phyloP scores from a whole-genome alignment of 2,329 filamentous ascomycete genomes.

The Fusarium paranaense region DNA sequence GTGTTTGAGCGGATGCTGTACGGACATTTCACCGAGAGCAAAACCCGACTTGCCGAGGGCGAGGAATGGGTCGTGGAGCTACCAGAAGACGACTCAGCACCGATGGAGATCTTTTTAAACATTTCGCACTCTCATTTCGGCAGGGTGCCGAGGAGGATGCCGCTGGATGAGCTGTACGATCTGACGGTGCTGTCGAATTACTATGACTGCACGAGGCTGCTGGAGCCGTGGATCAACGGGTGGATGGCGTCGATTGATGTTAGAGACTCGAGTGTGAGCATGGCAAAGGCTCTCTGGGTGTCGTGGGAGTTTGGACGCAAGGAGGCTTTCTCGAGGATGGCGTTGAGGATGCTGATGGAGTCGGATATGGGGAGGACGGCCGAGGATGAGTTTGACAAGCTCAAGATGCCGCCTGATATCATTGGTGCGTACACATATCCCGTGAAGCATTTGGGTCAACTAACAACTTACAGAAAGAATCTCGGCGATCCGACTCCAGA shows the following conservation, averaged over 20 bases:
- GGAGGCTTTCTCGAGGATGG: slow-evolving; percentile 36
- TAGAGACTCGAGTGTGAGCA: slow-evolving; percentile 20
- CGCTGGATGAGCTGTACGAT: slow-evolving; percentile 38
- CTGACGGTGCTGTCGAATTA: neutral
- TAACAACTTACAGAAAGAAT: slow-evolving; percentile 21
- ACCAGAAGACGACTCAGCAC: neutral
- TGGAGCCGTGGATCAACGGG: neutral
- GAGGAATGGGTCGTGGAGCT: slow-evolving; percentile 29
- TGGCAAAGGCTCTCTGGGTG: slow-evolving; percentile 46
- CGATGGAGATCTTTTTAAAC: slow-evolving; percentile 44
- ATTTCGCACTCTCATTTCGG: slow-evolving; percentile 47
- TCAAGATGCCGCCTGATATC: slow-evolving; percentile 23
- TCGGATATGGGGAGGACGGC: slow-evolving; percentile 12
- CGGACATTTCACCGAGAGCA: slow-evolving; percentile 43
- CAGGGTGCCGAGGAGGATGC: slow-evolving; percentile 37
- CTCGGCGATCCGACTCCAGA: slow-evolving; percentile 35
- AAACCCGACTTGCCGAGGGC: neutral
- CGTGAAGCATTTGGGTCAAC: neutral
- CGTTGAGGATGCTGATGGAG: slow-evolving; percentile 39
- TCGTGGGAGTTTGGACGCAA: slow-evolving; percentile 47
- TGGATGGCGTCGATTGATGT: slow-evolving; percentile 25
- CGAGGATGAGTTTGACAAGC: slow-evolving; percentile 28
- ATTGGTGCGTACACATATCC: slow-evolving; percentile 10
- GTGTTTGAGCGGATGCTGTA: slow-evolving; percentile 47
- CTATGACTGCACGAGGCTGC: neutral